These are phyloP conservation scores for Phytophthora lateralis DNA, from an alignment of 352 stramenopile species.

Conservation along the genomic window DNA sequence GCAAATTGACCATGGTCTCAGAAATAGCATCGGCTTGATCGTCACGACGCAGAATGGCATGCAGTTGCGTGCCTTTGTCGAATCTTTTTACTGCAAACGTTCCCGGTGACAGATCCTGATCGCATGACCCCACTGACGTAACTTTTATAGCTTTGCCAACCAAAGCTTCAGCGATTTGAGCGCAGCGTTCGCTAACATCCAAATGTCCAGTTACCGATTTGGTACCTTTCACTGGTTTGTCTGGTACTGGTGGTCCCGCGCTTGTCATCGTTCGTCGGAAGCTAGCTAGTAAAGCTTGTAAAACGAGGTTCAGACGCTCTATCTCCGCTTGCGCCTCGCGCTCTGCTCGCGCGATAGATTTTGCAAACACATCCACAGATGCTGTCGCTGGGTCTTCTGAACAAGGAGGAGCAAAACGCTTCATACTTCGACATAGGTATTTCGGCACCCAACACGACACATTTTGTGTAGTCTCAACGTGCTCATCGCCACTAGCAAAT, in stretches of 20 bases:
- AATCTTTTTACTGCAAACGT: slow-evolving; percentile 28
- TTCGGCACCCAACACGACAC: slow-evolving; percentile 80
- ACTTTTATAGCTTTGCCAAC: slow-evolving; percentile 39
- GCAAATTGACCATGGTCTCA: slow-evolving; percentile 27
- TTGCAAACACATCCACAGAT: slow-evolving; percentile 14
- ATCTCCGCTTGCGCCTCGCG: slow-evolving; percentile 32
- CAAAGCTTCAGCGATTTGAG: slow-evolving; percentile 34
- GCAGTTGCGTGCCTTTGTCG: slow-evolving; percentile 24
- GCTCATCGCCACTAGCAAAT: slow-evolving; percentile 36
- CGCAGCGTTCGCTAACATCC: slow-evolving; percentile 18
- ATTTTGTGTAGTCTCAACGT: slow-evolving; percentile 44
- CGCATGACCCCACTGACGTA: slow-evolving; percentile 17
- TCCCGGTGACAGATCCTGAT: slow-evolving; percentile 13
- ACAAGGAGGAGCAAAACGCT: slow-evolving; percentile 23
- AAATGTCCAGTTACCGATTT: slow-evolving; percentile 15
- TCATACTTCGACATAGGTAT: slow-evolving; percentile 71
- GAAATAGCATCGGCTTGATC: background rate
- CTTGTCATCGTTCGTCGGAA: slow-evolving; percentile 22
- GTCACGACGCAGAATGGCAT: slow-evolving; percentile 12
- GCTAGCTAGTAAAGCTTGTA: slow-evolving; percentile 38
- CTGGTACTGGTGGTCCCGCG: background rate
- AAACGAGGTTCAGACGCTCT: slow-evolving; percentile 32
- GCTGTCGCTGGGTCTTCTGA: slow-evolving; percentile 1
- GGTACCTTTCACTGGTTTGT: slow-evolving; percentile 9
- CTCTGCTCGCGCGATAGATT: slow-evolving; percentile 32